Evolutionary conservation across 768 basidiomycete genomes (phyloP).

Genomic region (Calocera viscosa): DNA sequence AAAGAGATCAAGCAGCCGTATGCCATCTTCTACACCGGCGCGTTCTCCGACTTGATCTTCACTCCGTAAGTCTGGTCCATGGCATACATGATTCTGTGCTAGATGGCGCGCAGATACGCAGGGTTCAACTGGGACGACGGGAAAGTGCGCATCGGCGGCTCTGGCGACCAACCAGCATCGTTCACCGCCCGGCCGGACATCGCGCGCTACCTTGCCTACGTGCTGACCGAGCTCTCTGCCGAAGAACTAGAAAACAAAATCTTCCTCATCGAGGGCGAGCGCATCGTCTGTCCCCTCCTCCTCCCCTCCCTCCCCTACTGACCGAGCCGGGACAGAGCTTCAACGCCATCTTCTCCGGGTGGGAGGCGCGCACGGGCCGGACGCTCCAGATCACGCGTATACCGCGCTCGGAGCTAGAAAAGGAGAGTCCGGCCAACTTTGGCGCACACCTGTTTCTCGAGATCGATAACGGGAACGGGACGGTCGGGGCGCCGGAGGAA

Average conservation of each 20-base stretch:
- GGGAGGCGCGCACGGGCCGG: not conserved
- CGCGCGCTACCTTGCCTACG: conserved; percentile 18
- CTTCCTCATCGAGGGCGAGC: not conserved
- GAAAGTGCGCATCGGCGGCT: conserved; percentile 17
- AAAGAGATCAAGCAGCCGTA: conserved; percentile 17
- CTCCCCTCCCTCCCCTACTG: not conserved
- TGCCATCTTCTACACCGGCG: conserved; percentile 17
- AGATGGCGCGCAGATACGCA: not conserved
- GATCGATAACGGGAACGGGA: not conserved
- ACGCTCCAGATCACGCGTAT: not conserved
- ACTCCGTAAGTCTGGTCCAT: conserved; percentile 11
- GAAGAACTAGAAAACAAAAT: conserved; percentile 13
- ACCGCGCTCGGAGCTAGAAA: not conserved
- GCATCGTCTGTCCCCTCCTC: not conserved
- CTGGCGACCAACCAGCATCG: conserved; percentile 14
- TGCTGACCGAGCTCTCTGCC: conserved; percentile 14
- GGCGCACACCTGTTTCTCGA: not conserved
- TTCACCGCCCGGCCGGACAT: conserved; percentile 19
- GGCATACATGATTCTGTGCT: not conserved
- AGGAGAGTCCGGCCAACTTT: not conserved
- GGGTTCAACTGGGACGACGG: conserved; percentile 15
- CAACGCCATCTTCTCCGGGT: not conserved
- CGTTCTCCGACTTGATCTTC: not conserved
- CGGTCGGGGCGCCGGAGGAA: not conserved
- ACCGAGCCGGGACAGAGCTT: not conserved